phyloP scores from a whole-genome alignment of 345 rosid species.

The Bruguiera gymnorhiza region DNA sequence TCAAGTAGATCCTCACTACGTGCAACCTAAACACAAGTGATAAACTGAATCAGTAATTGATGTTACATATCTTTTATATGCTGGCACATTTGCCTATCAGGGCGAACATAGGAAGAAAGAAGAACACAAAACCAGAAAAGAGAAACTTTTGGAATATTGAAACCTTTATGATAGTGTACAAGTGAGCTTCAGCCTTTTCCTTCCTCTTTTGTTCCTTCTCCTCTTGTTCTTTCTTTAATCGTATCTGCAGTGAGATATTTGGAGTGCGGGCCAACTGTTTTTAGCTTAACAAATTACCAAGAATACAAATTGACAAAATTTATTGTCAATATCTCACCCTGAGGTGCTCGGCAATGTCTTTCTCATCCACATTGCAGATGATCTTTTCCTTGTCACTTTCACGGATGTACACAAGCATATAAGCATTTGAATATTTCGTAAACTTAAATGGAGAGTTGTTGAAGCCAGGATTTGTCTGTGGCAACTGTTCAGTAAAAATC shows the following conservation, averaged over 20 bases:
- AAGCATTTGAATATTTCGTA: slow-evolving; percentile 95
- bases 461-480: slow-evolving; percentile 89
- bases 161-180: slow-evolving; percentile 88
- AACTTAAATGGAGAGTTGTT: slow-evolving; percentile 86
- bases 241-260: slow-evolving; percentile 43
- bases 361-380: slow-evolving; percentile 93
- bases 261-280: background rate
- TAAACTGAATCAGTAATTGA: slow-evolving; percentile 2
- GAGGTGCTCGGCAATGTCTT: slow-evolving; percentile 94
- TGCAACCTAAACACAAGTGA: slow-evolving; percentile 30
- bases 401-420: slow-evolving; percentile 98
- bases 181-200: slow-evolving; percentile 94
- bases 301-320: background rate
- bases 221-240: slow-evolving; percentile 92
- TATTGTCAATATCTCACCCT: slow-evolving; percentile 55
- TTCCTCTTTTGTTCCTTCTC: slow-evolving; percentile 87
- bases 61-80: background rate
- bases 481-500: slow-evolving; percentile 49
- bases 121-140: background rate
- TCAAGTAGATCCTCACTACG: slow-evolving; percentile 45
- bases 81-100: background rate
- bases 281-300: background rate
- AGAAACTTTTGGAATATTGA: background rate
- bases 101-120: background rate
- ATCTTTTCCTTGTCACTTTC: slow-evolving; percentile 96